These are phyloP conservation scores for Mrakia hoshinonis DNA, from an alignment of 768 basidiomycete species.

Conservation along the genomic window DNA sequence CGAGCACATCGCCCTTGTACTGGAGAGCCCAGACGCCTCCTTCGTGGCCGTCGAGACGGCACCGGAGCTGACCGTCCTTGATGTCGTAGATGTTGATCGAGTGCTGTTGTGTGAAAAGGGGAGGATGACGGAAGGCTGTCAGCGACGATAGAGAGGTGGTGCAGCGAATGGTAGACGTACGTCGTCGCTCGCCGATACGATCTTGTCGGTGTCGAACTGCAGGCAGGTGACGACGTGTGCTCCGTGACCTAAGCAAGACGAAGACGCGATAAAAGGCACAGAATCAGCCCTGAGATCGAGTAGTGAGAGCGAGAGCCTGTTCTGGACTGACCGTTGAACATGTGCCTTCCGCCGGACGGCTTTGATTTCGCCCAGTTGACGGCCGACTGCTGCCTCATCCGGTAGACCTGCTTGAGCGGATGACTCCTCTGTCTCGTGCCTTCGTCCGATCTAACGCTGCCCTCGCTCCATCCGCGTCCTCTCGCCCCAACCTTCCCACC, in stretches of 20 bases:
- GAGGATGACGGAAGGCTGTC: neutral
- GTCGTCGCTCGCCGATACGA: slow-evolving; percentile 94
- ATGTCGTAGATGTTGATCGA: slow-evolving; percentile 92
- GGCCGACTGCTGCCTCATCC: slow-evolving; percentile 22
- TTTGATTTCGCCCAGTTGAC: slow-evolving; percentile 26
- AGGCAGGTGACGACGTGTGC: slow-evolving; percentile 81
- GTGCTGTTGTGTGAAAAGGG: slow-evolving; percentile 43
- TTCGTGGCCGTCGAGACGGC: slow-evolving; percentile 76
- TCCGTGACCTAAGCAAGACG: slow-evolving; percentile 54
- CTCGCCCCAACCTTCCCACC: neutral
- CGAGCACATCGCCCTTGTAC: slow-evolving; percentile 60
- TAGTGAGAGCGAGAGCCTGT: neutral
- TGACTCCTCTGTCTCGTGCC: slow-evolving; percentile 14
- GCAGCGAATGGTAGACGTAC: neutral
- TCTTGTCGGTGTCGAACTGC: slow-evolving; percentile 84
- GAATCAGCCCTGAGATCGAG: neutral
- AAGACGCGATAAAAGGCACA: neutral
- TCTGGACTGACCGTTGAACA: slow-evolving; percentile 26
- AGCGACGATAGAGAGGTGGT: neutral
- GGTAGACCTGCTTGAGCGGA: slow-evolving; percentile 29
- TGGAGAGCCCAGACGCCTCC: slow-evolving; percentile 95
- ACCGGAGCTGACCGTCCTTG: slow-evolving; percentile 63
- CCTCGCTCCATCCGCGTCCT: neutral
- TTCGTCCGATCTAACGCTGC: neutral
- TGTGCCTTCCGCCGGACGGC: slow-evolving; percentile 18